phyloP scores from a whole-genome alignment of 805 yeast species.

The Priceomyces melissophilus region DNA sequence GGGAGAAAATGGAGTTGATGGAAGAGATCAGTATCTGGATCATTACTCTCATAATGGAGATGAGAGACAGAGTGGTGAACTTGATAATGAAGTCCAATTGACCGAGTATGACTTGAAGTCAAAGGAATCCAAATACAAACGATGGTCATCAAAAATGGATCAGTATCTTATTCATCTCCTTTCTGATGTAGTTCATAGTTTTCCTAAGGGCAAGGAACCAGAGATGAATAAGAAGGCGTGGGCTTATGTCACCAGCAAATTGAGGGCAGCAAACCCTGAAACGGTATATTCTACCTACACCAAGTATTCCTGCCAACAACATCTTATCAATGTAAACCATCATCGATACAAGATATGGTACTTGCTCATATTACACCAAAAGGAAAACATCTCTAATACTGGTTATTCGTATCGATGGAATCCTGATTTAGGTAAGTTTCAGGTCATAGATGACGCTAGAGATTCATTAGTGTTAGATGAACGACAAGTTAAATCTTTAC shows the following conservation, averaged over 20 bases:
- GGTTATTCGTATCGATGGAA: conserved; percentile 35
- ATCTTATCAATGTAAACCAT: conserved; percentile 33
- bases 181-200: conserved; percentile 35
- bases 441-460: conserved; percentile 25
- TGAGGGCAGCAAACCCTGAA: conserved; percentile 35
- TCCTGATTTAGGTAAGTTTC: conserved; percentile 31
- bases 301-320: conserved; percentile 38
- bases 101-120: conserved; percentile 31
- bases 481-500: conserved; percentile 26
- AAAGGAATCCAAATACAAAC: conserved; percentile 31
- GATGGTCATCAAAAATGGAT: conserved; percentile 40
- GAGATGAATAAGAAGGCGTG: conserved; percentile 36
- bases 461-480: conserved; percentile 26
- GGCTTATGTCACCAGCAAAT: conserved; percentile 34
- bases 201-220: conserved; percentile 25
- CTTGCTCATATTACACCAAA: conserved; percentile 28
- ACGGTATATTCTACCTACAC: conserved; percentile 40
- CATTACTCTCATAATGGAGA: conserved; percentile 10
- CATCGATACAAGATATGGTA: conserved; percentile 35
- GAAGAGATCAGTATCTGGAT: conserved; percentile 9
- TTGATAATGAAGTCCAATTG: conserved; percentile 14
- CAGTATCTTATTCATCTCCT: conserved; percentile 28
- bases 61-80: neutral
- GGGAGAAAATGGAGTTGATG: neutral
- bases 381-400: conserved; percentile 13